Evolutionary conservation across 2,329 filamentous ascomycete species (phyloP).

Genomic region (Fusarium robinianum): DNA sequence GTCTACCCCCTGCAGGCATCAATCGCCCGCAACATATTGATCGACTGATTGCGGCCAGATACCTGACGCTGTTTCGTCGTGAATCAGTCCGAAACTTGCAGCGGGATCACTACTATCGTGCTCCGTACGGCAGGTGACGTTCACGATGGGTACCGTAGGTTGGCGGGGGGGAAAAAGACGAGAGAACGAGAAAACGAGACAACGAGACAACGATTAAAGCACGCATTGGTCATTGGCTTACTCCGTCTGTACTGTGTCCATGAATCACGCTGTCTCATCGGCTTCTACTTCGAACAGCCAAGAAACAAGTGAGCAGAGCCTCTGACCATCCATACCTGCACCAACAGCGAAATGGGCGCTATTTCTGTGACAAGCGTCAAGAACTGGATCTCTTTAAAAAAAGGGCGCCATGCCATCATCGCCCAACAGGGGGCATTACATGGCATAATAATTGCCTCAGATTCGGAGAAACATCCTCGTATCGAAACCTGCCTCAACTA

Average conservation of each 20-base stretch:
- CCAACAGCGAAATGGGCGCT: constrained; percentile 9
- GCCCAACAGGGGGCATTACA: constrained; percentile 6
- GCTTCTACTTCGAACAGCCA: constrained; percentile 11
- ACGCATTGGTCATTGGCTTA: constrained; percentile 20
- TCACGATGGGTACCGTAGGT: too few relatives aligned
- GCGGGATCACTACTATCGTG: constrained; percentile 10
- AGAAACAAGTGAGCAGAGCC: constrained; percentile 26
- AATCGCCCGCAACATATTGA: constrained; percentile 29
- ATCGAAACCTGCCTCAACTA: constrained; percentile 11
- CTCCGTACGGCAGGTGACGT: too few relatives aligned
- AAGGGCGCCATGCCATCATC: constrained; percentile 22
- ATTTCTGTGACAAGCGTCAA: constrained; percentile 15
- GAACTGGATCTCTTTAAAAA: constrained; percentile 10
- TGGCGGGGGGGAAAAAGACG: too few relatives aligned
- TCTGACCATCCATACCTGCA: constrained; percentile 17
- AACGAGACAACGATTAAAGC: constrained; percentile 8
- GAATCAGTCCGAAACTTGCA: constrained; percentile 23
- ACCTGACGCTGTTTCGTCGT: constrained; percentile 29
- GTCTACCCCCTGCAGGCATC: constrained; percentile 24
- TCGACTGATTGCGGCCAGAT: constrained; percentile 36
- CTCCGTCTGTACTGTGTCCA: too few relatives aligned
- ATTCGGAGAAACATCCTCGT: constrained; percentile 3
- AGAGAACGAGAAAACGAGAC: too few relatives aligned
- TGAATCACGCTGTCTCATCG: too few relatives aligned
- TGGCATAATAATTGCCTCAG: constrained; percentile 28